Conservation (phyloP, 805 yeast genomes). For the Wickerhamiella lipophila region DNA sequence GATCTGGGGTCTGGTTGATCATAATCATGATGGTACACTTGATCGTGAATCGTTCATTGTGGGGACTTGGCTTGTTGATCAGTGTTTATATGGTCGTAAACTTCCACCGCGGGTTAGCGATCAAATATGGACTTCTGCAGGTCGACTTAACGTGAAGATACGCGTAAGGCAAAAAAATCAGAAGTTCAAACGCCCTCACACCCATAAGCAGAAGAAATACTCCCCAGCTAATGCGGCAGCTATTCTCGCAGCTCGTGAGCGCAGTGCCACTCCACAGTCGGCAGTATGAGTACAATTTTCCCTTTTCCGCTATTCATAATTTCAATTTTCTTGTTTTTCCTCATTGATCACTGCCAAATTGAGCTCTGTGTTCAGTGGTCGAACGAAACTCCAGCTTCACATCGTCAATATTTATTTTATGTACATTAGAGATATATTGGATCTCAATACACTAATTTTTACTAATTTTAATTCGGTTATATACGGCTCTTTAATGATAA, state of each 20-base stretch:
- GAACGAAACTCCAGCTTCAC: no score
- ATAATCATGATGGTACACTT: constrained; percentile 50
- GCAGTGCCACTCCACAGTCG: constrained; percentile 8
- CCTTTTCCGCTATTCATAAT: not conserved
- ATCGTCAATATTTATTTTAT: no score
- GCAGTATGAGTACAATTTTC: not conserved
- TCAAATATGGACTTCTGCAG: constrained; percentile 70
- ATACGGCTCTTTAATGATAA: no score
- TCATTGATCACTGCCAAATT: no score
- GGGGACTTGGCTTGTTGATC: constrained; percentile 98
- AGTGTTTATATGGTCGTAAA: constrained; percentile 85
- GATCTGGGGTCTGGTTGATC: constrained; percentile 57
- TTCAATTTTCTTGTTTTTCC: no score
- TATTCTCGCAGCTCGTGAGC: constrained; percentile 4
- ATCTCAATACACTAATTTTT: no score
- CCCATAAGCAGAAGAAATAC: not conserved
- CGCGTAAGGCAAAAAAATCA: constrained; percentile 23
- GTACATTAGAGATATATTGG: not conserved
- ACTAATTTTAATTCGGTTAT: no score
- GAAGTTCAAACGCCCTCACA: constrained; percentile 5
- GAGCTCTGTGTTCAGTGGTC: no score
- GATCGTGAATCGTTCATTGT: constrained; percentile 74
- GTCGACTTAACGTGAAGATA: constrained; percentile 31
- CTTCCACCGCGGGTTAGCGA: constrained; percentile 58
- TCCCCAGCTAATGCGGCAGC: constrained; percentile 8